A percentile compares a stretch with the other conserved stretches of the same genome.
phyloP scores from a whole-genome alignment of 2,329 filamentous ascomycete species.

The Colletotrichum sp. region DNA sequence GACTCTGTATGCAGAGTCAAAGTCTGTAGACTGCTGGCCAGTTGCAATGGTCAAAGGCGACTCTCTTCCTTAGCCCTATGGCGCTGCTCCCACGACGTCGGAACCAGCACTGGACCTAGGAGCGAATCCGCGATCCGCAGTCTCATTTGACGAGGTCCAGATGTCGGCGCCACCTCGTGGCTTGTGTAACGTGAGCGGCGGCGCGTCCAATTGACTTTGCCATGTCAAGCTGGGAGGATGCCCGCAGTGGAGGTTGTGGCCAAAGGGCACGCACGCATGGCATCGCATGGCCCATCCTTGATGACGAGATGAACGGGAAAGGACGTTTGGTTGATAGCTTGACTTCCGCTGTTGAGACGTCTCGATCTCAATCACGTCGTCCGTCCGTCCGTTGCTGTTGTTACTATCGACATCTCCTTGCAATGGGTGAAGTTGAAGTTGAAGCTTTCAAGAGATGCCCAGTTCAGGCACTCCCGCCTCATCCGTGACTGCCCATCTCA shows the following conservation, averaged over 20 bases:
- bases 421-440: background rate
- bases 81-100: background rate
- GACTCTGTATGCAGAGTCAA: background rate
- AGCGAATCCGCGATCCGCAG: background rate
- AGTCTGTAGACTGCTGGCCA: background rate
- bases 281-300: background rate
- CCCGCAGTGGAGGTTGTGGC: background rate
- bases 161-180: background rate
- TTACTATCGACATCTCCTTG: rapidly evolving
- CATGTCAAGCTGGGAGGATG: background rate
- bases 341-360: background rate
- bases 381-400: background rate
- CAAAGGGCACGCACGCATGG: background rate
- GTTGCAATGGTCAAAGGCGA: background rate
- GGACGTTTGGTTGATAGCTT: background rate
- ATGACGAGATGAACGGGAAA: background rate
- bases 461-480: background rate
- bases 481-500: background rate
- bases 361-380: background rate
- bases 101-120: background rate
- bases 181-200: background rate
- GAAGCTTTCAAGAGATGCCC: background rate
- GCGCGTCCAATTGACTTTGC: background rate
- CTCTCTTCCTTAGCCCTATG: background rate
- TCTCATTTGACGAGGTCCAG: background rate